Conservation (phyloP, 257 asterid species). For the Ligustrum vulgare region DNA sequence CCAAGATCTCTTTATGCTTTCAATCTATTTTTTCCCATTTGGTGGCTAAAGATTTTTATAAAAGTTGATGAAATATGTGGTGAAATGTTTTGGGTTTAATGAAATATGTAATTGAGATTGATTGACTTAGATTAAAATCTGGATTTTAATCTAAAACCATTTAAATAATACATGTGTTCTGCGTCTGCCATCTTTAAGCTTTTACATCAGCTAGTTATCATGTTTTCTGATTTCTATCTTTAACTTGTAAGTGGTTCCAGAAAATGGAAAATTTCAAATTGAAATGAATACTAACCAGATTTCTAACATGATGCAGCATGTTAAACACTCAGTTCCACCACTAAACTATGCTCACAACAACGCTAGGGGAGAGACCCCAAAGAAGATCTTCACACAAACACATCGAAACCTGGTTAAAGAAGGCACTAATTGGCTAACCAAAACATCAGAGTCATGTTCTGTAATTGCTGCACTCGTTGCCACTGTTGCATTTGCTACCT, state of each 20-base stretch:
- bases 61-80: no score
- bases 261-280: background rate
- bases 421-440: conserved; percentile 54
- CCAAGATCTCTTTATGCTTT: background rate
- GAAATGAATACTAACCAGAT: background rate
- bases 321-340: conserved; percentile 31
- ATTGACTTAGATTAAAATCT: no score
- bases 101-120: no score
- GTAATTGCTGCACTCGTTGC: conserved; percentile 65
- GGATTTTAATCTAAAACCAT: background rate
- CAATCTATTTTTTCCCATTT: no score
- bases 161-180: background rate
- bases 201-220: background rate
- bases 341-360: conserved; percentile 35
- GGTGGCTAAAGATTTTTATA: no score
- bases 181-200: background rate
- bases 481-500: conserved; percentile 58
- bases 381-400: conserved; percentile 32
- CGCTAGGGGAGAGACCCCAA: conserved; percentile 40
- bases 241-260: background rate
- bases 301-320: conserved; percentile 41
- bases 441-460: conserved; percentile 71
- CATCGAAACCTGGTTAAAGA: conserved; percentile 33
- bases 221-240: background rate
- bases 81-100: no score